These are phyloP conservation scores for Epicoccum sorghinum DNA, from an alignment of 2,329 filamentous ascomycete genomes.

Conservation along the genomic window DNA sequence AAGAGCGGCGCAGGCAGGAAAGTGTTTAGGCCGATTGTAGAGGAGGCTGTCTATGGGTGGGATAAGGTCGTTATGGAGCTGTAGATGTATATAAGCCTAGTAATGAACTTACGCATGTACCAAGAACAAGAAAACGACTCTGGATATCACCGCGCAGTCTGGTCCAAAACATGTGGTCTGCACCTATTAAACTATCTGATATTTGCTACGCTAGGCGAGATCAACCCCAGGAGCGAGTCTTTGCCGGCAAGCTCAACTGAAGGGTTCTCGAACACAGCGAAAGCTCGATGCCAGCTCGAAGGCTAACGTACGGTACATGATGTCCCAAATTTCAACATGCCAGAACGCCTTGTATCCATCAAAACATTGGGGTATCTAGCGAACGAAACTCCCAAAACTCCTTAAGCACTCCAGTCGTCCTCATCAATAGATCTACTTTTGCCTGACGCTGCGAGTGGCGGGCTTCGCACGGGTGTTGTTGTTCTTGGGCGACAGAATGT, in stretches of 20 bases:
- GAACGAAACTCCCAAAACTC: slow-evolving; percentile 15
- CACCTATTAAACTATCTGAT: slow-evolving; percentile 1
- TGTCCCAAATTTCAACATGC: neutral
- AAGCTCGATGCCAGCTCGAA: neutral
- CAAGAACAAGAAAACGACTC: neutral
- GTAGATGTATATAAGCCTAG: neutral
- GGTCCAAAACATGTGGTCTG: neutral
- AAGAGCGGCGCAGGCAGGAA: slow-evolving; percentile 51
- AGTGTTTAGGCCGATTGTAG: slow-evolving; percentile 54
- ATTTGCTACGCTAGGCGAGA: slow-evolving; percentile 3
- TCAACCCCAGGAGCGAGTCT: slow-evolving; percentile 9
- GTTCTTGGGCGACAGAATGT: slow-evolving; percentile 35
- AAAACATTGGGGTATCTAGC: slow-evolving; percentile 13
- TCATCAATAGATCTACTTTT: slow-evolving; percentile 27
- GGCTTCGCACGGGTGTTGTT: slow-evolving; percentile 27
- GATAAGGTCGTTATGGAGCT: slow-evolving; percentile 30
- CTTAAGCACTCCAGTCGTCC: slow-evolving; percentile 7
- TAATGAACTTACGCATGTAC: too few species aligned
- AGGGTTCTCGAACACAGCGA: slow-evolving; percentile 4
- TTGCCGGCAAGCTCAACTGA: slow-evolving; percentile 6
- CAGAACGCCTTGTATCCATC: slow-evolving; percentile 17
- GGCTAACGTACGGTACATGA: neutral
- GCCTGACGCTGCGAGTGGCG: slow-evolving; percentile 24
- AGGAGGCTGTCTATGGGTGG: slow-evolving; percentile 52
- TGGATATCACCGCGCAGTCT: neutral